phyloP scores from a whole-genome alignment of 257 asterid genomes.

The Fraxinus excelsior region DNA sequence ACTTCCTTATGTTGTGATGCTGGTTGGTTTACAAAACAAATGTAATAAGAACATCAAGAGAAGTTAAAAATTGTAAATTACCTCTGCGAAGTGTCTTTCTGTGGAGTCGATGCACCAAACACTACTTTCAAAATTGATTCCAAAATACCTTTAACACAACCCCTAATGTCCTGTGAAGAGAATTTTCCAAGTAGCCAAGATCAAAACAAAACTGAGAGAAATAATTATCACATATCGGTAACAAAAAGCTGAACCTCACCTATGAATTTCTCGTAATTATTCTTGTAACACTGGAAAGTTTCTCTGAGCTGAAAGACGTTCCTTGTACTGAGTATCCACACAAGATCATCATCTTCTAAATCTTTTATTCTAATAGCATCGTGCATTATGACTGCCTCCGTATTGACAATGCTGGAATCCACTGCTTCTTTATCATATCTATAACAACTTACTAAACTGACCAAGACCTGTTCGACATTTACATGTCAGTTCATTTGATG shows the following conservation, averaged over 20 bases:
- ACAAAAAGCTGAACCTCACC: conserved; percentile 46
- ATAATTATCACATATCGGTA: not conserved
- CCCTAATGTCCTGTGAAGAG: conserved; percentile 51
- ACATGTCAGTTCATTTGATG: conserved; percentile 1
- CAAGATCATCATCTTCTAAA: conserved; percentile 47
- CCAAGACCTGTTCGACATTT: conserved; percentile 52
- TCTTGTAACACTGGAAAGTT: conserved; percentile 62
- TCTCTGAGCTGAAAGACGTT: conserved; percentile 65
- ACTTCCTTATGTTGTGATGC: too few species aligned
- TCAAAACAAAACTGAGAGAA: not conserved
- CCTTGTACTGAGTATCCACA: conserved; percentile 58
- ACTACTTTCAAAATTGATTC: conserved; percentile 58
- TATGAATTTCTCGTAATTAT: conserved; percentile 52
- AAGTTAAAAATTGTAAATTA: conserved; percentile 18
- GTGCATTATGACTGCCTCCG: conserved; percentile 60
- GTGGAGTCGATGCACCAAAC: conserved; percentile 73
- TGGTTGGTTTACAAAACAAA: not conserved
- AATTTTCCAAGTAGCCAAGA: conserved; percentile 4
- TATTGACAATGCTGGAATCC: conserved; percentile 46
- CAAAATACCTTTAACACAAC: conserved; percentile 50
- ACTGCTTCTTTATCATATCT: conserved; percentile 63
- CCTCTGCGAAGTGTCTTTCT: conserved; percentile 88
- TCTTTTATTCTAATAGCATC: conserved; percentile 49
- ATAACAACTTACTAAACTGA: conserved; percentile 65
- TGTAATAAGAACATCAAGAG: not conserved